Conservation (phyloP, 75 land plant species). For the Gnetum montanum region DNA sequence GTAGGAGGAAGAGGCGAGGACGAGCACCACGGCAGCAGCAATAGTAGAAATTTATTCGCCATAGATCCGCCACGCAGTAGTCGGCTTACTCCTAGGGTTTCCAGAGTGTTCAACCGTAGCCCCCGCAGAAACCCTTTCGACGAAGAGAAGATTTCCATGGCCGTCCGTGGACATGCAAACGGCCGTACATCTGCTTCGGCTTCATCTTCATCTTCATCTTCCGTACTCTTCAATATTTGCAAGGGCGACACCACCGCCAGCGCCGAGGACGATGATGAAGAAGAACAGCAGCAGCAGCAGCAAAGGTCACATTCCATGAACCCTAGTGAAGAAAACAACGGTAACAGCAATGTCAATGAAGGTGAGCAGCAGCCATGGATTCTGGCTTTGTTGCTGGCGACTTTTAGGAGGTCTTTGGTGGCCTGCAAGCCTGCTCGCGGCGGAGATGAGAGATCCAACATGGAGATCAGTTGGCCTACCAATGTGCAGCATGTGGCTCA, state of each 20-base stretch:
- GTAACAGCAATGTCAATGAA: neutral
- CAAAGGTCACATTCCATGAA: too few relatives aligned
- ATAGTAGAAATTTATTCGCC: too few relatives aligned
- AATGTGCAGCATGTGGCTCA: conserved; percentile 65
- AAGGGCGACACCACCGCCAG: neutral
- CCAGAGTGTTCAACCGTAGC: neutral
- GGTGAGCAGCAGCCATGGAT: conserved; percentile 30
- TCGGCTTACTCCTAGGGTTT: neutral
- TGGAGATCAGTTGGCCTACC: conserved; percentile 76
- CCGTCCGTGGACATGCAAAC: too few relatives aligned
- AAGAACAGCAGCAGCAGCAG: too few relatives aligned
- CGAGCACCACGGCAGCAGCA: too few relatives aligned
- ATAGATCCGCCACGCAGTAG: neutral
- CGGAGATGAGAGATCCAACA: conserved; percentile 17
- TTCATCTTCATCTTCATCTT: neutral
- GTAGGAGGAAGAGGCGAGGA: neutral
- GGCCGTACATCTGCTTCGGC: too few relatives aligned
- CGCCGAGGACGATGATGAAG: neutral
- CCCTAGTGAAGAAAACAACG: neutral
- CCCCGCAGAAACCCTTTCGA: neutral
- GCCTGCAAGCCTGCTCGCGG: conserved; percentile 33
- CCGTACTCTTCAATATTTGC: neutral
- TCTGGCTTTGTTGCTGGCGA: conserved; percentile 39
- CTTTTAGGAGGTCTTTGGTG: conserved; percentile 40
- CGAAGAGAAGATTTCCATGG: neutral